These are phyloP conservation scores for Guillardia theta DNA, from an alignment of 78 protist species.

Conservation along the genomic window DNA sequence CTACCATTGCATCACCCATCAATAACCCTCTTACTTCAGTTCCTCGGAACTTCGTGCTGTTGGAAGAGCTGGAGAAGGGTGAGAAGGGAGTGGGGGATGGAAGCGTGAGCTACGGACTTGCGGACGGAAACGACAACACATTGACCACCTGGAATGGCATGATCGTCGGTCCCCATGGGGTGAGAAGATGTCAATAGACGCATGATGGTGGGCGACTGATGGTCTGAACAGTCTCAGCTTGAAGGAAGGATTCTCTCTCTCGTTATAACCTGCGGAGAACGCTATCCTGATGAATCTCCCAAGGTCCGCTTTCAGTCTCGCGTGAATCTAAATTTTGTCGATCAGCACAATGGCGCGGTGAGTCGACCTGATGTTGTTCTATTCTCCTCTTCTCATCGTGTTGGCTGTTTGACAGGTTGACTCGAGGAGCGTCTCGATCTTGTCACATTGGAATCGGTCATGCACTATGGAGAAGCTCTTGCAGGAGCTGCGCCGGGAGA, in stretches of 20 bases:
- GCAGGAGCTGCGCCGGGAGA: conserved; percentile 9
- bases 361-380: background rate
- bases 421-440: background rate
- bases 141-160: conserved; percentile 83
- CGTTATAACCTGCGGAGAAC: conserved; percentile 73
- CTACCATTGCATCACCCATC: too few species aligned
- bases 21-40: too few species aligned
- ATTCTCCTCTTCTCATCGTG: background rate
- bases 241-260: conserved; percentile 77
- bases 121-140: conserved; percentile 62
- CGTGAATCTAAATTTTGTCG: background rate
- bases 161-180: conserved; percentile 85
- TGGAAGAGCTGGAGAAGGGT: conserved; percentile 91
- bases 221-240: conserved; percentile 51
- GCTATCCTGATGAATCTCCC: conserved; percentile 87
- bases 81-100: conserved; percentile 83
- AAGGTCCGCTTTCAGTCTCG: background rate
- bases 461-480: background rate
- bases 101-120: conserved; percentile 80
- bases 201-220: too few species aligned
- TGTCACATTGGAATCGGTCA: background rate
- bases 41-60: conserved; percentile 91
- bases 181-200: background rate
- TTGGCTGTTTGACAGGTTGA: background rate
- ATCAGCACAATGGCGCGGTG: background rate